Conservation (phyloP, 805 yeast genomes). For the Candida boidinii region DNA sequence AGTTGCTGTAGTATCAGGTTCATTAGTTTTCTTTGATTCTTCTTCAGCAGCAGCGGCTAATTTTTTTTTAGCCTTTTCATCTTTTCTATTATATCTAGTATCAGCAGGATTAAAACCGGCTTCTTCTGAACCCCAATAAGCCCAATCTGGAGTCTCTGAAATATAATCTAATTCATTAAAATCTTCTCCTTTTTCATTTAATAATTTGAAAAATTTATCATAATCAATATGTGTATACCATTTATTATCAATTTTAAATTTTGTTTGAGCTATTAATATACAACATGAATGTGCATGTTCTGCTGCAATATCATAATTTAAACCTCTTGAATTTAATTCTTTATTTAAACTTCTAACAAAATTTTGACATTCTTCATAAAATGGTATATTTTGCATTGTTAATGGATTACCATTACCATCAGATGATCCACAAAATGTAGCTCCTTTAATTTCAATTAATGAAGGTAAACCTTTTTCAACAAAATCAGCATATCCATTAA, state of each 20-base stretch:
- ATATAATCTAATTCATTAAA: constrained; percentile 78
- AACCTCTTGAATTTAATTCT: constrained; percentile 58
- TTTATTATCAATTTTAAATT: constrained; percentile 58
- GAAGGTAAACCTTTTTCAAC: constrained; percentile 78
- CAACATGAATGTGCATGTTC: constrained; percentile 96
- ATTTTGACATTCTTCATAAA: constrained; percentile 77
- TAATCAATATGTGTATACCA: constrained; percentile 93
- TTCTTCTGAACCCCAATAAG: constrained; percentile 74
- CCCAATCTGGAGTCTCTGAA: constrained; percentile 83
- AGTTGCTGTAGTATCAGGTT: no score
- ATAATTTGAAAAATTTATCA: constrained; percentile 60
- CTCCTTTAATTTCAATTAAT: constrained; percentile 88
- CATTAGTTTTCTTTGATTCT: no score
- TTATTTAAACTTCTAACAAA: constrained; percentile 60
- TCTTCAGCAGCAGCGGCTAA: no score
- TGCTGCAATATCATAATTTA: constrained; percentile 77
- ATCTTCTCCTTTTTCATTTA: constrained; percentile 48
- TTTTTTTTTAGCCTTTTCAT: constrained; percentile 44
- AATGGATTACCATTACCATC: constrained; percentile 76
- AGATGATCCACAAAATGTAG: constrained; percentile 91
- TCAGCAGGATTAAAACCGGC: constrained; percentile 92
- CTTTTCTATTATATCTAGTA: constrained; percentile 56
- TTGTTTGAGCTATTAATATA: constrained; percentile 68
- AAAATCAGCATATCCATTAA: constrained; percentile 77
- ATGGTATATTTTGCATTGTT: constrained; percentile 94